These are phyloP conservation scores for Hymenoscyphus albidus DNA, from an alignment of 2,329 filamentous ascomycete genomes.

Conservation along the genomic window DNA sequence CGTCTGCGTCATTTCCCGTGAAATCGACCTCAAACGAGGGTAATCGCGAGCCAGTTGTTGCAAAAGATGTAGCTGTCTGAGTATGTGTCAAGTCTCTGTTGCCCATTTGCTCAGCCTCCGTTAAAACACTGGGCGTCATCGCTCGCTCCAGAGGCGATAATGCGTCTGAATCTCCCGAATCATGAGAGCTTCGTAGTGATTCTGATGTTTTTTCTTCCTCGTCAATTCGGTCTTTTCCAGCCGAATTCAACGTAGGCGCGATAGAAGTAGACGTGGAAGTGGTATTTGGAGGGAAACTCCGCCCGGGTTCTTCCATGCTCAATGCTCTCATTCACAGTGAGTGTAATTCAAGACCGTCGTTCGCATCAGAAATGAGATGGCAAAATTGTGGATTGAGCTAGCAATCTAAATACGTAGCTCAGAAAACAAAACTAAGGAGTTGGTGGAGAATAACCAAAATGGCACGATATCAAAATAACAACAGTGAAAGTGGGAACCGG, in stretches of 20 bases:
- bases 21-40: constrained; percentile 73
- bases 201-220: constrained; percentile 18
- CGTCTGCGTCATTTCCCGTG: constrained; percentile 56
- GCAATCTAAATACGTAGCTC: background rate
- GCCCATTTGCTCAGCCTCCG: constrained; percentile 39
- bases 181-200: constrained; percentile 20
- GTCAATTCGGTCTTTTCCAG: constrained; percentile 18
- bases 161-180: constrained; percentile 29
- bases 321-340: background rate
- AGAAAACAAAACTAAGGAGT: background rate
- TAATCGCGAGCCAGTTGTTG: constrained; percentile 42
- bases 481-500: background rate
- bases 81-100: constrained; percentile 36
- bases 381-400: background rate
- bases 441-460: background rate
- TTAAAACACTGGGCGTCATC: constrained; percentile 38
- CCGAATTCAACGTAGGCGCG: constrained; percentile 7
- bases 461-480: background rate
- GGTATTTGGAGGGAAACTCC: background rate
- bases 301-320: constrained; percentile 4
- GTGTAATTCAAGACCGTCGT: background rate
- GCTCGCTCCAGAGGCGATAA: constrained; percentile 40
- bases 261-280: constrained; percentile 7
- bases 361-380: background rate
- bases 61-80: constrained; percentile 42